Evolutionary conservation across 306 rosid genomes (phyloP).

Genomic region (Neltuma alba): DNA sequence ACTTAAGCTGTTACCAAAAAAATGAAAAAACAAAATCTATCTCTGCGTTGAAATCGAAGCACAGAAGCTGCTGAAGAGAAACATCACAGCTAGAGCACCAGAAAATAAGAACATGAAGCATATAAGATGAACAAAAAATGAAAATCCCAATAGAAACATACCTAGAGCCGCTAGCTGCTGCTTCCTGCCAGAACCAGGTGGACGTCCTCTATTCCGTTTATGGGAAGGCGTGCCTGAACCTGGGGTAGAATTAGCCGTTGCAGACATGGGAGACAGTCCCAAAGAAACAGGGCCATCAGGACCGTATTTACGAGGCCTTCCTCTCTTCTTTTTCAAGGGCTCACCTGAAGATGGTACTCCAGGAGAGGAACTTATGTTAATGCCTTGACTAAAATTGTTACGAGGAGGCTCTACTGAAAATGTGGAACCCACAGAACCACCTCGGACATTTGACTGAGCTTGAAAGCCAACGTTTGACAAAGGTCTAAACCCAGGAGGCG

Average conservation of each 20-base stretch:
- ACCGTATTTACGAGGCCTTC: constrained; percentile 94
- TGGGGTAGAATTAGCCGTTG: constrained; percentile 52
- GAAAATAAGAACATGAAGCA: constrained; percentile 8
- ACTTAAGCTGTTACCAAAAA: background rate
- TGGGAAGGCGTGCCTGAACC: constrained; percentile 52
- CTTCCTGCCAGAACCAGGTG: constrained; percentile 93
- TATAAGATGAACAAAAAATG: constrained; percentile 19
- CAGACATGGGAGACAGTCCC: constrained; percentile 77
- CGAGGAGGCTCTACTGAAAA: constrained; percentile 63
- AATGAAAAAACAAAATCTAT: background rate
- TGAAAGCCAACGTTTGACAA: constrained; percentile 60
- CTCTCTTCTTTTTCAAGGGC: constrained; percentile 90
- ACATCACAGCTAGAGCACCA: background rate
- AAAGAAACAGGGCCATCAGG: constrained; percentile 81
- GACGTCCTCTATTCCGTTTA: constrained; percentile 76
- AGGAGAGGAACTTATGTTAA: constrained; percentile 48
- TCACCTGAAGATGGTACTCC: constrained; percentile 63
- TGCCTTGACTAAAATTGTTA: constrained; percentile 61
- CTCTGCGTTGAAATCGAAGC: constrained; percentile 6
- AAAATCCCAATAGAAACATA: constrained; percentile 34
- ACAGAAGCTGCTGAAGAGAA: constrained; percentile 1
- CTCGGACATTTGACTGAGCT: constrained; percentile 62
- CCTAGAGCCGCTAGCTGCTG: constrained; percentile 87
- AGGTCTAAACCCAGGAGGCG: constrained; percentile 73
- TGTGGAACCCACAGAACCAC: constrained; percentile 55